These are phyloP conservation scores for Penicillium sp. DNA, from an alignment of 2,329 filamentous ascomycete genomes.

Conservation along the genomic window DNA sequence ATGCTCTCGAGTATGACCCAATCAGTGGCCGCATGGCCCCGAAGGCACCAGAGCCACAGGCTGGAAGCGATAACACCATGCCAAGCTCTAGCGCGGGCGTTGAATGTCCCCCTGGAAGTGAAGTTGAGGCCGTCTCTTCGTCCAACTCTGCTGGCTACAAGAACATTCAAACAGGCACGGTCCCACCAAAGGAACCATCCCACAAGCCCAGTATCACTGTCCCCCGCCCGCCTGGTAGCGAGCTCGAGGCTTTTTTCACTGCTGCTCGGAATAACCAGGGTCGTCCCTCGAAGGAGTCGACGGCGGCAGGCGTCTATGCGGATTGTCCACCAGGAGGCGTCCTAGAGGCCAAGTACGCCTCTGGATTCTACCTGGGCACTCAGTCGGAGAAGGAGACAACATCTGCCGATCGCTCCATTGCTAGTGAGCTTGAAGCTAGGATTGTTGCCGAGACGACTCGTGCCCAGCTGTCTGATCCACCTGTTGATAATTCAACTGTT, in stretches of 20 bases:
- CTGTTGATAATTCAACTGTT: background rate
- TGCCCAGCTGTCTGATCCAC: background rate
- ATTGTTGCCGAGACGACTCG: slow-evolving; percentile 4
- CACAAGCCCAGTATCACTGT: too few relatives aligned
- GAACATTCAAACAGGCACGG: too few relatives aligned
- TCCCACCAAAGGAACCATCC: too few relatives aligned
- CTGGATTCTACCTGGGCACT: background rate
- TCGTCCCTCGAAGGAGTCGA: background rate
- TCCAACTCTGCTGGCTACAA: background rate
- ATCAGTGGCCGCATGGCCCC: slow-evolving; percentile 46
- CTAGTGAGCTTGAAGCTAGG: slow-evolving; percentile 15
- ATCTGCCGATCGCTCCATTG: slow-evolving; percentile 7
- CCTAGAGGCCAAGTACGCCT: slow-evolving; percentile 12
- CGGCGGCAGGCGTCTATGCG: background rate
- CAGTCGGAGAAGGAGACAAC: background rate
- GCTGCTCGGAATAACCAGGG: slow-evolving; percentile 1
- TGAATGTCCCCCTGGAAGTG: slow-evolving; percentile 7
- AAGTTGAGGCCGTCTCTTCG: slow-evolving; percentile 16
- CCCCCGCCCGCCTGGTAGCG: slow-evolving; percentile 11
- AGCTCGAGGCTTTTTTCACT: slow-evolving; percentile 18
- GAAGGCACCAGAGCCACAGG: slow-evolving; percentile 5
- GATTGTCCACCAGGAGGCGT: slow-evolving; percentile 17
- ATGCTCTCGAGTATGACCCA: slow-evolving; percentile 42
- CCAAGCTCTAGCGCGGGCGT: background rate
- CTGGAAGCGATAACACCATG: background rate